phyloP scores from a whole-genome alignment of 179 eudicot genomes.

The Gypsophila paniculata region DNA sequence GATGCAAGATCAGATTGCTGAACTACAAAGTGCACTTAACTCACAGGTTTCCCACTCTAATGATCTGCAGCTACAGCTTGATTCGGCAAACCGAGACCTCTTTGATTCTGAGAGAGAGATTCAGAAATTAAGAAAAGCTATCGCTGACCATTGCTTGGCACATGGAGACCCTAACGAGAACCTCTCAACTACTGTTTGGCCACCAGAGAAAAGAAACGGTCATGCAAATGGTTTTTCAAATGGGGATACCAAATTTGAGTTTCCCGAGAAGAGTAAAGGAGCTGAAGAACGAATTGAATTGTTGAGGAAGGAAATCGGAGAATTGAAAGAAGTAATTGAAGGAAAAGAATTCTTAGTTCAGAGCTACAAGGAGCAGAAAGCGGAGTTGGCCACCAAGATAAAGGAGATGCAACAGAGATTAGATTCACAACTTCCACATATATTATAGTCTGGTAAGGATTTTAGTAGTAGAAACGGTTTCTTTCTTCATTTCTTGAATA shows the following conservation, averaged over 20 bases:
- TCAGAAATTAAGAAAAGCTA: constrained; percentile 83
- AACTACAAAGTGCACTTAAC: constrained; percentile 62
- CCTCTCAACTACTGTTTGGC: constrained; percentile 34
- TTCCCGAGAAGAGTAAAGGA: constrained; percentile 40
- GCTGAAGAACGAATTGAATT: constrained; percentile 56
- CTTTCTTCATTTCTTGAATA: constrained; percentile 14
- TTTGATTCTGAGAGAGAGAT: constrained; percentile 82
- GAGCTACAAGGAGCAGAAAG: constrained; percentile 84
- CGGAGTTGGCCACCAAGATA: constrained; percentile 70
- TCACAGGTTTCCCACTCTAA: constrained; percentile 61
- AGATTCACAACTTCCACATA: constrained; percentile 86
- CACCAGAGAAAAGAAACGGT: constrained; percentile 52
- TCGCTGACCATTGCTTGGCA: constrained; percentile 80
- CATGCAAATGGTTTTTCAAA: constrained; percentile 51
- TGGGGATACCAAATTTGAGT: constrained; percentile 38
- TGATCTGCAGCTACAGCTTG: constrained; percentile 72
- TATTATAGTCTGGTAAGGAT: constrained; percentile 52
- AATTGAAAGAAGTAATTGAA: constrained; percentile 72
- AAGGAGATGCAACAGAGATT: constrained; percentile 81
- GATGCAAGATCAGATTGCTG: constrained; percentile 93
- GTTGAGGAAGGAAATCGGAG: constrained; percentile 72
- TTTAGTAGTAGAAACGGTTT: constrained; percentile 19
- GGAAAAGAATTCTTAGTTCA: constrained; percentile 79
- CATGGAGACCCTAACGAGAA: constrained; percentile 44
- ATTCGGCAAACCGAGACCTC: constrained; percentile 67